A percentile compares a stretch with the other conserved stretches of the same genome.
Conservation (phyloP, 1,139 yeast genomes). For the Yamadazyma blattariae region DNA sequence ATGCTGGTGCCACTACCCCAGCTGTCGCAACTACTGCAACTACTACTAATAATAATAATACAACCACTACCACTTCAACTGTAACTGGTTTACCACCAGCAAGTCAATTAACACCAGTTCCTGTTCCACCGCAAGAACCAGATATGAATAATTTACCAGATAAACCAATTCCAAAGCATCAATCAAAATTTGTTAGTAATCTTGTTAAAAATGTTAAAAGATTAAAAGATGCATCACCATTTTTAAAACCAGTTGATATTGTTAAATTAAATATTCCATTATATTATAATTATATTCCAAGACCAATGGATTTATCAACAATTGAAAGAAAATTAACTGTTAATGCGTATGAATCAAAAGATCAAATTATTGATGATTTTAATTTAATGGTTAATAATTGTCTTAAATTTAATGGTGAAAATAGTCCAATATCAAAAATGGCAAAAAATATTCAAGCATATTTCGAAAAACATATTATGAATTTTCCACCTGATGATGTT, state of each 20-base stretch:
- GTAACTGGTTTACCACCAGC: constrained; percentile 6
- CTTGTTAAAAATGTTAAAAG: constrained; percentile 80
- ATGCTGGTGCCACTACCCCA: background rate
- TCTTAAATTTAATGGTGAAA: constrained; percentile 78
- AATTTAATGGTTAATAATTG: constrained; percentile 84
- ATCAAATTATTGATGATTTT: constrained; percentile 74
- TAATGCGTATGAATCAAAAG: constrained; percentile 69
- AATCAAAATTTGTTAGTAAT: constrained; percentile 65
- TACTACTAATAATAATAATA: background rate
- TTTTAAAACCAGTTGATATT: constrained; percentile 84
- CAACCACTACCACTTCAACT: background rate
- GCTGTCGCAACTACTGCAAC: constrained; percentile 4
- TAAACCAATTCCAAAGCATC: constrained; percentile 83
- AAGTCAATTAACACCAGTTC: constrained; percentile 24
- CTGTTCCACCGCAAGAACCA: constrained; percentile 69
- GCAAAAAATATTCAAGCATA: constrained; percentile 86
- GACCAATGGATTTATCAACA: constrained; percentile 94
- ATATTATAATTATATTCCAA: constrained; percentile 74
- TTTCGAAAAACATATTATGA: constrained; percentile 88
- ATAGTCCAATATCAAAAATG: constrained; percentile 84
- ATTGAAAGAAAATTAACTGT: constrained; percentile 74
- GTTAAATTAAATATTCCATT: constrained; percentile 87
- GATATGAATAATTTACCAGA: constrained; percentile 66
- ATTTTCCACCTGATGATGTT: constrained; percentile 80
- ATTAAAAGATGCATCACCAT: constrained; percentile 90